Conservation (phyloP, 495 filamentous ascomycete species). For the Venustampulla echinocandica region DNA sequence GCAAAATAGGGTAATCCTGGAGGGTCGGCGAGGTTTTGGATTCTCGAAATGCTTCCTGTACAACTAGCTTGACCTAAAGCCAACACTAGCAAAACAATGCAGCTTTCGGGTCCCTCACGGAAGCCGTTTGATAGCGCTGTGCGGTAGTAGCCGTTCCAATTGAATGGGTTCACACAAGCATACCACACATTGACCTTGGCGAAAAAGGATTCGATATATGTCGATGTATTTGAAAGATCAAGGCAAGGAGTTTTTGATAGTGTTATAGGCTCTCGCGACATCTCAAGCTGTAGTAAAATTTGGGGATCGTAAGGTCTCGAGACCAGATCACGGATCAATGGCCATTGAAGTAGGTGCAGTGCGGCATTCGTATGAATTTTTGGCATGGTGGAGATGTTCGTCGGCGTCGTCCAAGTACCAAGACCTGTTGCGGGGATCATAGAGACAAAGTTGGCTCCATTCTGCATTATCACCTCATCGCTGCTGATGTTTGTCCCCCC, state of each 20-base stretch:
- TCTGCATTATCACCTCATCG: conserved; percentile 49
- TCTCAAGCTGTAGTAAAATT: conserved; percentile 71
- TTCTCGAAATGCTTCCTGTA: conserved; percentile 61
- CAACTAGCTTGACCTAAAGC: conserved; percentile 66
- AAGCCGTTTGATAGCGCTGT: conserved; percentile 64
- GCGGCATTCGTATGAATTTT: conserved; percentile 74
- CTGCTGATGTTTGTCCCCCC: conserved; percentile 54
- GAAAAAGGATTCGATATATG: conserved; percentile 70
- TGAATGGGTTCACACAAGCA: conserved; percentile 75
- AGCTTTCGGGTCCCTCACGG: conserved; percentile 69
- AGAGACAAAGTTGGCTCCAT: conserved; percentile 40
- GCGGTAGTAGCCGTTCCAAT: conserved; percentile 67
- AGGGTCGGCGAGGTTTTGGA: conserved; percentile 60
- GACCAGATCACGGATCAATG: conserved; percentile 67
- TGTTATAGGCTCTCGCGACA: conserved; percentile 64
- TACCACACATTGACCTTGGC: conserved; percentile 77
- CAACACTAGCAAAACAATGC: conserved; percentile 70
- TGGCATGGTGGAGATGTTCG: conserved; percentile 77
- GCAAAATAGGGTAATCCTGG: conserved; percentile 75
- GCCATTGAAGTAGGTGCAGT: conserved; percentile 71
- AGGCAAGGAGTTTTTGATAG: conserved; percentile 52
- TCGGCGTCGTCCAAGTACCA: conserved; percentile 61
- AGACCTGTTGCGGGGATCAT: conserved; percentile 57
- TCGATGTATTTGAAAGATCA: conserved; percentile 64
- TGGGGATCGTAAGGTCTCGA: conserved; percentile 69